A percentile compares a stretch with the other conserved stretches of the same genome.
Evolutionary conservation across 352 stramenopile species (phyloP).

Genomic region (Globisporangium barbulae): DNA sequence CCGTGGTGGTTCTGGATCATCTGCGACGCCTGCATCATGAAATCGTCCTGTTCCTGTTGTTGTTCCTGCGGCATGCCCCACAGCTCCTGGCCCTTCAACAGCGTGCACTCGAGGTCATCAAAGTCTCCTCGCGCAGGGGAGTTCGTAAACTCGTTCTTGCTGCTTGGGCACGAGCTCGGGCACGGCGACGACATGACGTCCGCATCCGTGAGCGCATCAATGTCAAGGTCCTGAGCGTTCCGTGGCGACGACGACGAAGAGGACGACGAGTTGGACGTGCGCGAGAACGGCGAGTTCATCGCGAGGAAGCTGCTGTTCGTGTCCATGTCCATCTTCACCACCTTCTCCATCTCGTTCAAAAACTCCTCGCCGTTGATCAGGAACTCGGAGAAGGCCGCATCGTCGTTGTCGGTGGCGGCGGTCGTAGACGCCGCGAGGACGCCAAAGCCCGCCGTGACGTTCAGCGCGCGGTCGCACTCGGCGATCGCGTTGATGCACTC

Average conservation of each 20-base stretch:
- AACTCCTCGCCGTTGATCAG: conserved; percentile 60
- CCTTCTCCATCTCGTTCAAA: conserved; percentile 48
- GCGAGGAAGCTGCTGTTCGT: conserved; percentile 9
- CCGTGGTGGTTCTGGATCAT: conserved; percentile 1
- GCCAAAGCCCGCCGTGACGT: conserved; percentile 13
- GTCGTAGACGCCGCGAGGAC: background rate
- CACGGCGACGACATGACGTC: conserved; percentile 49
- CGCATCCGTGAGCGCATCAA: conserved; percentile 42
- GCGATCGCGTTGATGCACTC: background rate
- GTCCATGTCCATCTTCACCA: conserved; percentile 38
- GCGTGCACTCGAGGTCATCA: conserved; percentile 33
- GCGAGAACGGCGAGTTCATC: conserved; percentile 10
- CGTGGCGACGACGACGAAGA: conserved; percentile 14
- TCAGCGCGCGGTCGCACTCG: conserved; percentile 20
- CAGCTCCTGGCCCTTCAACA: conserved; percentile 14
- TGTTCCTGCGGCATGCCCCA: conserved; percentile 10
- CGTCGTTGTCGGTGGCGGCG: conserved; percentile 20
- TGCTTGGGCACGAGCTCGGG: conserved; percentile 35
- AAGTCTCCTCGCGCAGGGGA: conserved; percentile 27
- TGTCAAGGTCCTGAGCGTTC: conserved; percentile 26
- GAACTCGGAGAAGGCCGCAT: conserved; percentile 29
- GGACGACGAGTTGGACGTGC: conserved; percentile 2
- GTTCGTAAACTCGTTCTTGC: conserved; percentile 23
- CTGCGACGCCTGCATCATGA: background rate
- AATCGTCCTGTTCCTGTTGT: conserved; percentile 8